Conservation (phyloP, 2,329 filamentous ascomycete species). For the Ascochyta clinopodiicola region DNA sequence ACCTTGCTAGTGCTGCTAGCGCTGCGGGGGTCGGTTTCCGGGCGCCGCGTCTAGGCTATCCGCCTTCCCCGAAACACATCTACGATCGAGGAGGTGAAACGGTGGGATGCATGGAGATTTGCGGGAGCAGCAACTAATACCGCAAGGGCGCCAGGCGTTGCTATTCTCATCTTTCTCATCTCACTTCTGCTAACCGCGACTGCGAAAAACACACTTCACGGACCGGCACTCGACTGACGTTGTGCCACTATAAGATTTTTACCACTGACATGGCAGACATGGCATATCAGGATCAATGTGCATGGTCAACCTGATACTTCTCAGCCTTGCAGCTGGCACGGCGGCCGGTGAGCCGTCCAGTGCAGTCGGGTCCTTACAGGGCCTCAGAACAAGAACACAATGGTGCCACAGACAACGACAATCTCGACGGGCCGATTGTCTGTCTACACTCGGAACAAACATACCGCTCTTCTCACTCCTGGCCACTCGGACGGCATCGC, state of each 20-base stretch:
- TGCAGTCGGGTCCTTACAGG: not conserved
- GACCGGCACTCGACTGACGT: not conserved
- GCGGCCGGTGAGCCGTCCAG: not conserved
- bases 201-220: too few species aligned
- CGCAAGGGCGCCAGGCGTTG: not conserved
- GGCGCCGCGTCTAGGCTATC: slow-evolving; percentile 7
- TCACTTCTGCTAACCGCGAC: too few species aligned
- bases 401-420: not conserved
- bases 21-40: slow-evolving; percentile 3
- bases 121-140: not conserved
- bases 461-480: slow-evolving; percentile 8
- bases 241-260: not conserved
- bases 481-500: not conserved
- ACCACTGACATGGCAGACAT: not conserved
- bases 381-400: not conserved
- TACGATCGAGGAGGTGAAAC: slow-evolving; percentile 6
- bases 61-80: slow-evolving; percentile 9
- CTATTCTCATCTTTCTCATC: not conserved
- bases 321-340: not conserved
- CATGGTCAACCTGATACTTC: too few species aligned
- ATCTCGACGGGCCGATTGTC: slow-evolving; percentile 5
- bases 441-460: not conserved
- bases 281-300: too few species aligned
- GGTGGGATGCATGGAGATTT: not conserved
- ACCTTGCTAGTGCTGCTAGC: slow-evolving; percentile 12